phyloP scores from a whole-genome alignment of 164 flowering plant species.

The Kingdonia uniflora region DNA sequence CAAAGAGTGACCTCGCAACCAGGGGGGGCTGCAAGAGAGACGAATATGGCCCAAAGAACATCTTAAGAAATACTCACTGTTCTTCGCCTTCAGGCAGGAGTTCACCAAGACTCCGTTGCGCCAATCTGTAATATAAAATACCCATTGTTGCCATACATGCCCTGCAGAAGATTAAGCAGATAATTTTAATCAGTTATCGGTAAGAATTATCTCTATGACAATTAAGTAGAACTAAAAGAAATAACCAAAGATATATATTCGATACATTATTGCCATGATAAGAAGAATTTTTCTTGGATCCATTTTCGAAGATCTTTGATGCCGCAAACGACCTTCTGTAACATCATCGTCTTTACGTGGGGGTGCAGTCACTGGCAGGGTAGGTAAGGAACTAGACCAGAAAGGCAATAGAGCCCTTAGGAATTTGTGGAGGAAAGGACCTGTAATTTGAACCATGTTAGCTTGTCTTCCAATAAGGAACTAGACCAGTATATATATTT shows the following conservation, averaged over 20 bases:
- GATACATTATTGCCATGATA: conserved; percentile 86
- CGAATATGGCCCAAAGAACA: too few species aligned
- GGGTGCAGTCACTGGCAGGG: conserved; percentile 94
- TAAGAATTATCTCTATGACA: neutral
- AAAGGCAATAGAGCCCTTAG: conserved; percentile 79
- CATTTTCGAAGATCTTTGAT: conserved; percentile 74
- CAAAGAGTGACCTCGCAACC: neutral
- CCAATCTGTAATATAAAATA: conserved; percentile 80
- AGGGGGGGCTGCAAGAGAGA: neutral
- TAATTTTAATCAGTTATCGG: neutral
- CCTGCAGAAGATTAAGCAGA: conserved; percentile 35
- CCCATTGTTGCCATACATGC: conserved; percentile 99
- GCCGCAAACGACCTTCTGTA: conserved; percentile 63
- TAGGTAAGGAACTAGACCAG: conserved; percentile 94
- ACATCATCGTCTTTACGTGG: conserved; percentile 75
- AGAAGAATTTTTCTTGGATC: conserved; percentile 95
- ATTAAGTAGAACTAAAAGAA: neutral
- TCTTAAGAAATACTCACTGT: conserved; percentile 9
- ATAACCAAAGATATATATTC: neutral
- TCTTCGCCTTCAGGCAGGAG: conserved; percentile 14
- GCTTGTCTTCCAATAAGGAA: too few species aligned
- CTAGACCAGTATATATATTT: too few species aligned
- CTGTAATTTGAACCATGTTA: conserved; percentile 26
- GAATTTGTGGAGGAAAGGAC: conserved; percentile 79
- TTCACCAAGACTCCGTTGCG: conserved; percentile 49